Conservation (phyloP, 2,329 filamentous ascomycete genomes). For the Blastomyces percursus region DNA sequence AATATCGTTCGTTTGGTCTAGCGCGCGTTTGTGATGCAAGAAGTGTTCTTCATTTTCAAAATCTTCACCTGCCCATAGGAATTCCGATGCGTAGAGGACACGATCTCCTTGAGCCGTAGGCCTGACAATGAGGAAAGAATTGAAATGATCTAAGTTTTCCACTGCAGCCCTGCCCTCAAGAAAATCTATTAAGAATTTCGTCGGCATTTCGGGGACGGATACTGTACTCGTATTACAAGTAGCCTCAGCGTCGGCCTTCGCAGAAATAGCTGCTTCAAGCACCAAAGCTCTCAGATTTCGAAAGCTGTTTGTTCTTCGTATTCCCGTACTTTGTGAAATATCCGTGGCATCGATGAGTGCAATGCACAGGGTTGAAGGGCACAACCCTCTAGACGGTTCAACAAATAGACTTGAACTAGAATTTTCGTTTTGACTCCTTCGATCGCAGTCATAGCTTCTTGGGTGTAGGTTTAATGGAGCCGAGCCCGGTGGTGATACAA, state of each 20-base stretch:
- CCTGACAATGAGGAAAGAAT: conserved; percentile 20
- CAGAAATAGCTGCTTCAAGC: neutral
- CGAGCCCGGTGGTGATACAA: neutral
- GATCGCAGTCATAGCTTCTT: neutral
- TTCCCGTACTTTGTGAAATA: neutral
- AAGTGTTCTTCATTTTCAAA: conserved; percentile 19
- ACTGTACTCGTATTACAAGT: neutral
- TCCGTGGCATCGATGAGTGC: no score
- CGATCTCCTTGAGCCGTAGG: conserved; percentile 15
- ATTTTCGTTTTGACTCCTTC: neutral
- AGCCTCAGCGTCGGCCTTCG: neutral
- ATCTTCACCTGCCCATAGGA: conserved; percentile 15
- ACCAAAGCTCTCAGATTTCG: neutral
- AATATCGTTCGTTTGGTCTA: conserved; percentile 17
- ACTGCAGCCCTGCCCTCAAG: neutral
- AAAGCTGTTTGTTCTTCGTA: neutral
- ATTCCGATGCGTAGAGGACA: conserved; percentile 17
- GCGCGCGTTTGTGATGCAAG: conserved; percentile 16
- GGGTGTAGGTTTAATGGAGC: neutral
- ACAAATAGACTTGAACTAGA: neutral
- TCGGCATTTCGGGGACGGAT: neutral
- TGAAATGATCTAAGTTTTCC: conserved; percentile 19
- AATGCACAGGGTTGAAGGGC: neutral
- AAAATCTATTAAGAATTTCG: neutral
- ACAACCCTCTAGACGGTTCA: neutral